Evolutionary conservation across 2,329 filamentous ascomycete genomes (phyloP), one percentile per base, ranked within the genome.

Genomic region (Sporothrix phasma): DNA sequence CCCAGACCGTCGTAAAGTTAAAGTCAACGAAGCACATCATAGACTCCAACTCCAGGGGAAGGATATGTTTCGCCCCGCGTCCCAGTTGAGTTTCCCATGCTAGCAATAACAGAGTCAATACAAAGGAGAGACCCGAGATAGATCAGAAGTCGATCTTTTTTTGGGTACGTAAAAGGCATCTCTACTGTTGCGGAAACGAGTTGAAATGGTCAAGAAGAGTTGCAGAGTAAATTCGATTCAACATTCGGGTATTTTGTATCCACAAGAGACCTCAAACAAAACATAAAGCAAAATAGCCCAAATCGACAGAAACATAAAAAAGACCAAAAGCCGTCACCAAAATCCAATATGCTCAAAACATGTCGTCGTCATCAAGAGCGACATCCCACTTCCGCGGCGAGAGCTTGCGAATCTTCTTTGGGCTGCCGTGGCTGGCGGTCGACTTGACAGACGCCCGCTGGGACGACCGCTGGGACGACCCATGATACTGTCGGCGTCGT

Each of bases 331-430:
- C 10, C 11, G 8, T 6, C 61, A 17, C 46, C 2, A 46, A 43
- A 26, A 49, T 17, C 31, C 37, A 63, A 26, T 34, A 51, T 37
- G 19, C 6, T n/a, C 19, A 64, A 68, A 76, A 75, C 43, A 75
- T 17, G 49, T 78, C 78, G 17, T 80, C 76, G 15, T 77, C 74
- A 19, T 76, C 75, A 45, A 70, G 63, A 1, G 69, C 67, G 34
- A 66, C 70, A 22, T 81, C 79, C 81, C 81, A 84, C 66, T 76
- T 76, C 70, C 77, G 79, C 3, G 74, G 69, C 2, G 73, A 76
- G 64, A 84, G 67, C 69, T 77, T 80, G n/a, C 80, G 76, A 67
- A 81, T 71, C 73, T 83, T 84, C 72, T 82, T 83, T 15, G 81
- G 80, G 64, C 79, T 83, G 0, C 76, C 77, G 7, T 67, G 46